These are phyloP conservation scores for Dendrostoma leiphaemia DNA, from an alignment of 2,329 filamentous ascomycete species.

Conservation along the genomic window DNA sequence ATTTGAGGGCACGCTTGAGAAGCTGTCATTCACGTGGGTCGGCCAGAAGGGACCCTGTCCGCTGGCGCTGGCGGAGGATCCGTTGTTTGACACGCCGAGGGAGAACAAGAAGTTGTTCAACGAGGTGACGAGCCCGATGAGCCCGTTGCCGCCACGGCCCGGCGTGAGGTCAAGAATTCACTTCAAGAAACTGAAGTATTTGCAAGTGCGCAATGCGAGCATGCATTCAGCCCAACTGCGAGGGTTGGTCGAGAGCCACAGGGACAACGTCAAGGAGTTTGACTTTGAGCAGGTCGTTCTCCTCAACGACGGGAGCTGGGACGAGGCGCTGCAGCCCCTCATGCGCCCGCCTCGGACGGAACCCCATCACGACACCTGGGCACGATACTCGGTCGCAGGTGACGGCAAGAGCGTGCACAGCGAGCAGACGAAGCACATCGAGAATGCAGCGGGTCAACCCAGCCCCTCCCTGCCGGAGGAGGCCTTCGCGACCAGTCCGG, in stretches of 20 bases:
- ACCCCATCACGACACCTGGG: slow-evolving; percentile 36
- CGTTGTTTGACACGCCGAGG: slow-evolving; percentile 60
- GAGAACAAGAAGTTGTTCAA: slow-evolving; percentile 58
- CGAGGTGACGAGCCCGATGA: slow-evolving; percentile 65
- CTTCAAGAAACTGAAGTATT: slow-evolving; percentile 65
- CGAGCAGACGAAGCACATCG: slow-evolving; percentile 21
- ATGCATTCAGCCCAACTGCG: slow-evolving; percentile 72
- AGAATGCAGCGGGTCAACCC: not conserved
- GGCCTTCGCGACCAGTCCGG: not conserved
- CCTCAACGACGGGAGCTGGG: slow-evolving; percentile 69
- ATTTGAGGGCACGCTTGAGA: slow-evolving; percentile 65
- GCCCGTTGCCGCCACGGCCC: slow-evolving; percentile 54
- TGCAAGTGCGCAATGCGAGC: slow-evolving; percentile 70
- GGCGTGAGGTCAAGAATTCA: slow-evolving; percentile 52
- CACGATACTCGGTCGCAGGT: slow-evolving; percentile 33
- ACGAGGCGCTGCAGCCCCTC: slow-evolving; percentile 75
- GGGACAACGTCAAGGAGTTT: slow-evolving; percentile 69
- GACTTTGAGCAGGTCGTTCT: slow-evolving; percentile 76
- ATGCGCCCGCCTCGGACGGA: slow-evolving; percentile 36
- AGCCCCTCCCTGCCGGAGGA: slow-evolving; percentile 3
- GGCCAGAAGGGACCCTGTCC: slow-evolving; percentile 72
- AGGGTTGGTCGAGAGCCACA: slow-evolving; percentile 65
- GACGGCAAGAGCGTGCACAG: slow-evolving; percentile 20
- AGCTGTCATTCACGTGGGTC: slow-evolving; percentile 75
- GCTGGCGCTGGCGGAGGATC: slow-evolving; percentile 66